Evolutionary conservation across 148 eudicot species (phyloP).

Genomic region (Beta vulgaris): DNA sequence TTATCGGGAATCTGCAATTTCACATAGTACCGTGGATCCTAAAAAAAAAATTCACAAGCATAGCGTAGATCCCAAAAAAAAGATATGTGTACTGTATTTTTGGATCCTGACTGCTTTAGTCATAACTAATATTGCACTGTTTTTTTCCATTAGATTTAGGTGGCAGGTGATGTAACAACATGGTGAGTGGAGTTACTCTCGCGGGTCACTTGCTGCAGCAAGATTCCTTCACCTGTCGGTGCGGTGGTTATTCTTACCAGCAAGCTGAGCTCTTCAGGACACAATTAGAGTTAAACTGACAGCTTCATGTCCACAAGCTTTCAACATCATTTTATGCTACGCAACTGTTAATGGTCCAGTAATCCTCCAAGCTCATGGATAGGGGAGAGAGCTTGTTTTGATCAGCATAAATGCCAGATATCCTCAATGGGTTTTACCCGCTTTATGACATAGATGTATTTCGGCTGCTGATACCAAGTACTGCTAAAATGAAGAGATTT

Average conservation of each 20-base stretch:
- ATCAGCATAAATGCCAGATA: slow-evolving; percentile 44
- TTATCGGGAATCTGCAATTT: neutral
- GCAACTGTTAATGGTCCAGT: neutral
- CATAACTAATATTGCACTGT: neutral
- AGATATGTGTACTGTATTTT: too few species aligned
- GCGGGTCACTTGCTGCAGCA: too few species aligned
- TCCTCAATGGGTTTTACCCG: neutral
- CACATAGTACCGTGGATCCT: neutral
- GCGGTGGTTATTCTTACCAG: too few species aligned
- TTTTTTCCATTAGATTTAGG: neutral
- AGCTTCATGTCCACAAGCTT: slow-evolving; percentile 38
- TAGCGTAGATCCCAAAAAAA: too few species aligned
- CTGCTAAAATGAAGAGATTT: neutral
- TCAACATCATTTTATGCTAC: neutral
- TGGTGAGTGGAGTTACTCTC: neutral
- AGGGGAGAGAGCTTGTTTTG: slow-evolving; percentile 46
- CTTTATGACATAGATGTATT: neutral
- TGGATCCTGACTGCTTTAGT: neutral
- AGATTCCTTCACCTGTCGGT: too few species aligned
- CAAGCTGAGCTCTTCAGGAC: too few species aligned
- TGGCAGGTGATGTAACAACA: neutral
- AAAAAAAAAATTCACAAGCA: too few species aligned
- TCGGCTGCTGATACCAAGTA: neutral
- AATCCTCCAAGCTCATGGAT: slow-evolving; percentile 8
- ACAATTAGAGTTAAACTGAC: slow-evolving; percentile 26